phyloP scores from a whole-genome alignment of 208 protist species.

The Novymonas esmeraldas region DNA sequence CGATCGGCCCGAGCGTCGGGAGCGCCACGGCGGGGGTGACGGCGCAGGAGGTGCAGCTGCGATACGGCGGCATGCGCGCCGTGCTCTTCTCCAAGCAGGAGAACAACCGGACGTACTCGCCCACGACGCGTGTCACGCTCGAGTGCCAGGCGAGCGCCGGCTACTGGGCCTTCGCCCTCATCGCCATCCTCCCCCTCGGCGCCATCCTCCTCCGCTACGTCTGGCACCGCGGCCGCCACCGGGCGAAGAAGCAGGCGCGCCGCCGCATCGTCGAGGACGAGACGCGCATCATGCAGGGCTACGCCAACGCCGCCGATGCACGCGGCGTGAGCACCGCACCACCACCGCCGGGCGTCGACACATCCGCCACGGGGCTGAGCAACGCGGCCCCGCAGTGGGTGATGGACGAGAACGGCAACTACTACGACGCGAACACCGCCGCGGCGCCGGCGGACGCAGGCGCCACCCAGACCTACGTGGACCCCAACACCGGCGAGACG shows the following conservation, averaged over 20 bases:
- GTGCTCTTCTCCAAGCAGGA: constrained; percentile 57
- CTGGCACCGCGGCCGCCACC: constrained; percentile 53
- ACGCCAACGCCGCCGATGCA: constrained; percentile 20
- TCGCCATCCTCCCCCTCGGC: constrained; percentile 44
- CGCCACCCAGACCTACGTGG: constrained; percentile 25
- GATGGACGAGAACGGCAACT: constrained; percentile 59
- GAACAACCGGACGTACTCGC: constrained; percentile 34
- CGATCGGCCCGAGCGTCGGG: constrained; percentile 4
- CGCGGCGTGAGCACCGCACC: neutral
- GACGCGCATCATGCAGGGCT: constrained; percentile 55
- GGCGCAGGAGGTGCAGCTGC: constrained; percentile 31
- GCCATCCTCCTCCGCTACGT: constrained; percentile 59
- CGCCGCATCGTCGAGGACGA: constrained; percentile 64
- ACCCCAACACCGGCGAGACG: constrained; percentile 33
- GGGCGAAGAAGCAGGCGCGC: constrained; percentile 57
- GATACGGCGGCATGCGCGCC: constrained; percentile 25
- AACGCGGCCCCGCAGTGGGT: constrained; percentile 29
- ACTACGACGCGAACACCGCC: constrained; percentile 38
- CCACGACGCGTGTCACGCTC: constrained; percentile 13
- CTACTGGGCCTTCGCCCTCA: constrained; percentile 70
- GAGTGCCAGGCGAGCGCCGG: constrained; percentile 39
- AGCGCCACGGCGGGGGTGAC: constrained; percentile 12
- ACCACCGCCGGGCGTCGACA: constrained; percentile 19
- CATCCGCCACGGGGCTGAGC: constrained; percentile 12
- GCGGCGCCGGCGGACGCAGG: neutral